phyloP scores from a whole-genome alignment of 176 grass and related monocot genomes.

The Echinochloa phyllopogon region DNA sequence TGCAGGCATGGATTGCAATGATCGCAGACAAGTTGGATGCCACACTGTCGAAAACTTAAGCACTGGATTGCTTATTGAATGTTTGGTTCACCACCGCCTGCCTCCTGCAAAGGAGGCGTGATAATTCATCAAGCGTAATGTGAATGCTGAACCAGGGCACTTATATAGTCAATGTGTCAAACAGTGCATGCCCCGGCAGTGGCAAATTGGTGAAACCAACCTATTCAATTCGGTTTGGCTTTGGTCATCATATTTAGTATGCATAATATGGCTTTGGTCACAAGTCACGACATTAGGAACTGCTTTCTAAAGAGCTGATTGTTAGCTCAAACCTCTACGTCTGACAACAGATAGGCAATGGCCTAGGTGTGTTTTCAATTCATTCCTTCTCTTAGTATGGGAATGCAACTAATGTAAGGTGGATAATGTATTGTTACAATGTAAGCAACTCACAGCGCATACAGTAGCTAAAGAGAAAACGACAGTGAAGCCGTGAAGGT shows the following conservation, averaged over 20 bases:
- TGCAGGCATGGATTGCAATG: constrained; percentile 90
- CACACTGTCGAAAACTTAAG: constrained; percentile 66
- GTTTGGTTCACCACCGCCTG: background rate
- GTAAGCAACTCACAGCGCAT: background rate
- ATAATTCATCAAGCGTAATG: background rate
- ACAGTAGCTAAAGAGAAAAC: background rate
- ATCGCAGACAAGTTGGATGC: constrained; percentile 85
- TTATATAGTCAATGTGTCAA: background rate
- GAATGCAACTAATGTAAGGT: background rate
- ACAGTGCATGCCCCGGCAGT: background rate
- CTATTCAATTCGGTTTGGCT: background rate
- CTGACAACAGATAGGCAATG: background rate
- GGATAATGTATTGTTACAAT: background rate
- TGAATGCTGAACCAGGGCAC: background rate
- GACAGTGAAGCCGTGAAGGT: background rate
- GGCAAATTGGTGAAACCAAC: background rate
- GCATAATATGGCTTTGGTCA: background rate
- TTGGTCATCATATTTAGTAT: background rate
- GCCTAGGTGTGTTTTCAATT: background rate
- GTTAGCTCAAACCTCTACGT: background rate
- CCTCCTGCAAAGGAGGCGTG: background rate
- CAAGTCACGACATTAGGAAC: background rate
- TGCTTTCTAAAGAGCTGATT: background rate
- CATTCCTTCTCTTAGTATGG: background rate
- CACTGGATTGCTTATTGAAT: background rate